Conservation (phyloP, 1,284 basidiomycete species). For the Cryptococcus deneoformans region DNA sequence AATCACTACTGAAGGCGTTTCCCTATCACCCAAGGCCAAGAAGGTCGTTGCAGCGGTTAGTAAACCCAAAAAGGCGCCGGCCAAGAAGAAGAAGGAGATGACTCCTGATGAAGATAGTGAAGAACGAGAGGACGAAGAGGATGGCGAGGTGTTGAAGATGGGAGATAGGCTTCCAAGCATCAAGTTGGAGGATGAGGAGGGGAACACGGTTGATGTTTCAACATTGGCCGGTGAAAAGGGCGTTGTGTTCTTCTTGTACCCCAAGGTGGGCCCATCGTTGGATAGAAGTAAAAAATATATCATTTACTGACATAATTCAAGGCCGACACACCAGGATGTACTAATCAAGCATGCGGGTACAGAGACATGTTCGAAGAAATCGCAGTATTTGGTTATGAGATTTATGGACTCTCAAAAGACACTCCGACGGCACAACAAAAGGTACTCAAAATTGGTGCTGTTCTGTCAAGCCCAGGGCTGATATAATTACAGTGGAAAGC, state of each 20-base stretch:
- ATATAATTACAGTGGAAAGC: no score
- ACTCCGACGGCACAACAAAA: slow-evolving; percentile 72
- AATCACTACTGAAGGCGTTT: background rate
- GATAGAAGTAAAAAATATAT: background rate
- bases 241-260: slow-evolving; percentile 71
- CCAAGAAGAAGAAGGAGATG: slow-evolving; percentile 8
- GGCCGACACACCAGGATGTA: slow-evolving; percentile 69
- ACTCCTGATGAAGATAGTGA: slow-evolving; percentile 7
- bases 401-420: slow-evolving; percentile 86
- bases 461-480: no score
- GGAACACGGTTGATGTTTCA: slow-evolving; percentile 46
- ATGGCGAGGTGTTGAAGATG: slow-evolving; percentile 55
- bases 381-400: slow-evolving; percentile 62
- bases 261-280: slow-evolving; percentile 36
- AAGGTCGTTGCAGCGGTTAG: slow-evolving; percentile 23
- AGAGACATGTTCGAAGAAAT: slow-evolving; percentile 78
- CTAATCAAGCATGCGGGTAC: slow-evolving; percentile 83
- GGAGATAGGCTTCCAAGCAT: slow-evolving; percentile 75
- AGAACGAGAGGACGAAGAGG: slow-evolving; percentile 27
- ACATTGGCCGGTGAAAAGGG: slow-evolving; percentile 60
- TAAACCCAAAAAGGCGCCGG: slow-evolving; percentile 20
- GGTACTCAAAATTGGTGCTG: slow-evolving; percentile 48
- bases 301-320: slow-evolving; percentile 7
- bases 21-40: slow-evolving; percentile 11
- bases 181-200: slow-evolving; percentile 63